Base-by-base conservation (phyloP, 257 asterid genomes). In the Linderniella brevidens region DNA sequence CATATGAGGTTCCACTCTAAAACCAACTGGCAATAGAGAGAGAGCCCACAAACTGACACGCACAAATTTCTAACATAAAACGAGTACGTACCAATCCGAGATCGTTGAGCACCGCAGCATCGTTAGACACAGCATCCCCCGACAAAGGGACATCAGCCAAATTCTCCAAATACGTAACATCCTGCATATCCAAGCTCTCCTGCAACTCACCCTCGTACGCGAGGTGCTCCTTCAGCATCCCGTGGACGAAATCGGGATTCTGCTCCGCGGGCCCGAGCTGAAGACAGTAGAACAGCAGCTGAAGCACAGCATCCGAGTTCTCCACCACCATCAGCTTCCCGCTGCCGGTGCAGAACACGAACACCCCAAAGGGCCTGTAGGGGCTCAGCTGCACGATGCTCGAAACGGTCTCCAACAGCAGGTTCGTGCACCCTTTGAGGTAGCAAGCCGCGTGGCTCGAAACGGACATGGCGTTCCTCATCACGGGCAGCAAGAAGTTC, bases 251-350 rank as follows among this genome's bases (percentile, higher is more conserved):
- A 3, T 55, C 79, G 10, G 49, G 14, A 11, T 46, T 66, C 16
- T 69, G 74, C 38, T 71, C 73, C 41, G 63, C 82, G 13, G 77
- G 72, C 35, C 72, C 57, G 62, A 82, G 38, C 71, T 82, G 94
- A 41, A 78, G 71, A 35, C 76, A 66, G 64, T 55, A 82, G 60
- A 86, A 82, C 61, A 86, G 43, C 64, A 82, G 0, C 62, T 79
- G 97, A 66, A 82, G 62, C 13, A 82, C 80, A 7, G 93, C 97
- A 12, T 86, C 81, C 14, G 93, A 70, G 20, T 86, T 86, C 17
- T 77, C 80, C 51, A 82, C 38, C 19, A 77, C 71, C 1, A 73
- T 65, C 35, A 79, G 64, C 54, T 68, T 76, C 46, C 94, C 92
- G 37, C 63, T 77, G 47, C 82, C 85, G 0, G 66, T 56, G 57